Evolutionary conservation across 2,329 filamentous ascomycete species (phyloP), one percentile per base, ranked within the genome.

Genomic region (Chalaropsis thielavioides): DNA sequence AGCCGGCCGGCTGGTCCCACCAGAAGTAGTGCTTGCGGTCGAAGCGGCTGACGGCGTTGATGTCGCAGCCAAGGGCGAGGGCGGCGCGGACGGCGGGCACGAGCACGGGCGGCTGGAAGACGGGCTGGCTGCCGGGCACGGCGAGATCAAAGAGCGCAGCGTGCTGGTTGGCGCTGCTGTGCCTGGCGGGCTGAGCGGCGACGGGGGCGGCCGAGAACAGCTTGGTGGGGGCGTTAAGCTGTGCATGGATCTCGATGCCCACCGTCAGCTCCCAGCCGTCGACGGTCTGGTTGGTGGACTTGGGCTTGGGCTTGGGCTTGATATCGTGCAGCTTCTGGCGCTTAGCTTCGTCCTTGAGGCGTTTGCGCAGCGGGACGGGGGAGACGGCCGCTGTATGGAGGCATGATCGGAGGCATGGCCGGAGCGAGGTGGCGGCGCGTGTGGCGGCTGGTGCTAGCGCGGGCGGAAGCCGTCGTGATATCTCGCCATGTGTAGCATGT

Each of bases 1-100:
- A 99, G 0, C 94, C 94, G 0, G 90, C 83, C 0, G 94, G 94
- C 75, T 99, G 94, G 74, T 99, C 94, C 83, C 94, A 95, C 78
- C 96, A 96, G 75, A 99, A 97, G 76, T 99, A 99, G 75, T 99
- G 94, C 74, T 99, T 99, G 68, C 94, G 82, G 75, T 99, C 94
- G 76, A 96, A 99, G 64, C 83, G 84, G 74, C 91, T 96, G 70
- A 83, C 80, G 1, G 76, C 78, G 72, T 95, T 88, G 63, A 97
- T 81, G 1, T 85, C 77, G 74, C 94, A 97, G 66, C 87, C 83
- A 56, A 99, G 79, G 0, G 91, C 90, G 61, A 96, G 77, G 0
- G 94, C 92, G 19, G 92, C 92, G 67, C 94, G 85, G 17, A 99
- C 73, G n/a, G 94, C 94, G 3, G 94, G 94, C 44, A 97, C 80